Evolutionary conservation across 768 basidiomycete genomes (phyloP).

Genomic region (Sarcomyxa edulis): DNA sequence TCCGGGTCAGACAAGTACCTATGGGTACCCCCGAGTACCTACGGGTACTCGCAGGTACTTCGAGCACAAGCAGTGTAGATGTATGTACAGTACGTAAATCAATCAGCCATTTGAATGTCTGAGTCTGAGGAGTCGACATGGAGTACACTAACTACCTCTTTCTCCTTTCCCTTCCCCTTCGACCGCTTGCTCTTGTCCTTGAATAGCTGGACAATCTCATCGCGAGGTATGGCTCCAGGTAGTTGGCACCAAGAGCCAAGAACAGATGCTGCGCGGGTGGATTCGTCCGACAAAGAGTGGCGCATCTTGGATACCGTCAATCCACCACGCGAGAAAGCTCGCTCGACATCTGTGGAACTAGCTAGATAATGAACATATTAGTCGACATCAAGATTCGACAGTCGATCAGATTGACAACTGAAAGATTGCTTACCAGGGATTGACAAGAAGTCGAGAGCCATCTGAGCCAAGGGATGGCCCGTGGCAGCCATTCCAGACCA

Average conservation of each 20-base stretch:
- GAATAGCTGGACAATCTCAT: neutral
- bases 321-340: conserved; percentile 17
- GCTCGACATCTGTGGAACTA: conserved; percentile 24
- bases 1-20: no score
- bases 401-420: conserved; percentile 6
- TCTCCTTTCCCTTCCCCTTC: no score
- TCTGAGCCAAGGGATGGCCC: conserved; percentile 21
- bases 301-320: conserved; percentile 18
- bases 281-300: conserved; percentile 16
- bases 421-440: conserved; percentile 20
- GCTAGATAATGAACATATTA: conserved; percentile 9
- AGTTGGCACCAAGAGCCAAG: conserved; percentile 20
- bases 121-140: no score
- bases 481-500: neutral
- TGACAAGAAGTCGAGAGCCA: conserved; percentile 26
- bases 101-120: no score
- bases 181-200: no score
- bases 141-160: no score
- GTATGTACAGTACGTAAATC: no score
- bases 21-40: no score
- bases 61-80: no score
- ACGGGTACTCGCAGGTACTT: no score
- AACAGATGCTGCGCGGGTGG: conserved; percentile 21
- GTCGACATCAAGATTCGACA: no score
- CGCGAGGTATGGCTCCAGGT: neutral